phyloP scores from a whole-genome alignment of 768 basidiomycete species.

The Mycena amicta region DNA sequence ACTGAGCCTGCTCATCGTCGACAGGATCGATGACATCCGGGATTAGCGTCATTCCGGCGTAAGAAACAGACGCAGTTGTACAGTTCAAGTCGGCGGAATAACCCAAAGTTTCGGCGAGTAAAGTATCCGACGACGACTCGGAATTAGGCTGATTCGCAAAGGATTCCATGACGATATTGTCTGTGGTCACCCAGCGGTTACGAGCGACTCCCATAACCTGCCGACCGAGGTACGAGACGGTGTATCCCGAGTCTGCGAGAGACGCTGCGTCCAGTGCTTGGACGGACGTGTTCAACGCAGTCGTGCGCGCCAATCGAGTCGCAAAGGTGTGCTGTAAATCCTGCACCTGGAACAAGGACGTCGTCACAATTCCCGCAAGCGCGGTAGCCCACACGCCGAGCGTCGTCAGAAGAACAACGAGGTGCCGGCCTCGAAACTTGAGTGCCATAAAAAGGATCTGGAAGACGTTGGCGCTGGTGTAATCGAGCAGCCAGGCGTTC shows the following conservation, averaged over 20 bases:
- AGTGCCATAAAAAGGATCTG: not conserved
- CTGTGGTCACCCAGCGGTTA: slow-evolving; percentile 6
- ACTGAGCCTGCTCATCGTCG: not conserved
- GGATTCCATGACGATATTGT: slow-evolving; percentile 8
- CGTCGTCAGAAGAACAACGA: slow-evolving; percentile 6
- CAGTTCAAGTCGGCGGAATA: slow-evolving; percentile 9
- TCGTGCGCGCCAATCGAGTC: not conserved
- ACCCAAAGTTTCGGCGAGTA: slow-evolving; percentile 2
- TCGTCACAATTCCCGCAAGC: slow-evolving; percentile 12
- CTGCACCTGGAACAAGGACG: slow-evolving; percentile 8
- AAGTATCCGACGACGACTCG: not conserved
- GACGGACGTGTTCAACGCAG: not conserved
- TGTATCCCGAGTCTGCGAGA: not conserved
- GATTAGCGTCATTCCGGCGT: slow-evolving; percentile 6
- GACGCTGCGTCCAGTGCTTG: not conserved
- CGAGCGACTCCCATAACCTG: slow-evolving; percentile 3
- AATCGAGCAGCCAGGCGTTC: slow-evolving; percentile 9
- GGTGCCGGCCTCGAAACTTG: slow-evolving; percentile 3
- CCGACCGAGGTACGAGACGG: slow-evolving; percentile 8
- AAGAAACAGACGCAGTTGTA: not conserved
- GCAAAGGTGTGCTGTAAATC: not conserved
- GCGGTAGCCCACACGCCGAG: slow-evolving; percentile 9
- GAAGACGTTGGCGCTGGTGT: slow-evolving; percentile 1
- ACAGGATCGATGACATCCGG: not conserved
- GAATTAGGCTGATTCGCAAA: slow-evolving; percentile 1